phyloP scores from a whole-genome alignment of 2,329 filamentous ascomycete genomes.

The Neofusicoccum cordaticola region DNA sequence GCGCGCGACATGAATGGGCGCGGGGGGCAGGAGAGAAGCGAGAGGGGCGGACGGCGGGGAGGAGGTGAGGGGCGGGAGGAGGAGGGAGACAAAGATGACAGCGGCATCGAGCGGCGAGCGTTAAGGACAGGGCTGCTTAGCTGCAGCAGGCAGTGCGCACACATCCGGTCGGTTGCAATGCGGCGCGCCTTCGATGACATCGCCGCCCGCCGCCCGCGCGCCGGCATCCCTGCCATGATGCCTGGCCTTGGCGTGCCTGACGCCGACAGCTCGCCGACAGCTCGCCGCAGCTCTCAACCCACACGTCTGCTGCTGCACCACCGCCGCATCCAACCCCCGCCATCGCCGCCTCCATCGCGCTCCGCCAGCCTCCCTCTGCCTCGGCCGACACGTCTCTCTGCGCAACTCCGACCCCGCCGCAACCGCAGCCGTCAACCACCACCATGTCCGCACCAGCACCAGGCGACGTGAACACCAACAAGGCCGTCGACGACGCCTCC shows the following conservation, averaged over 20 bases:
- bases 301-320: too few species aligned
- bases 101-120: background rate
- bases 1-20: slow-evolving; percentile 1
- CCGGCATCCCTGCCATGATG: background rate
- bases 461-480: slow-evolving; percentile 38
- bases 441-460: slow-evolving; percentile 49
- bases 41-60: background rate
- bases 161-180: background rate
- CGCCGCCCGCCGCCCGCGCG: background rate
- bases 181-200: slow-evolving; percentile 14
- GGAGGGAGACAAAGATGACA: background rate
- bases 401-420: background rate
- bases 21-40: background rate
- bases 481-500: slow-evolving; percentile 35
- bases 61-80: background rate
- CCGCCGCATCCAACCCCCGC: too few species aligned
- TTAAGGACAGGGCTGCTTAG: background rate
- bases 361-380: too few species aligned
- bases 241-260: background rate
- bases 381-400: too few species aligned
- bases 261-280: background rate
- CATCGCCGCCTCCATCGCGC: too few species aligned
- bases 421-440: background rate
- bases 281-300: background rate
- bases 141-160: background rate